These are phyloP conservation scores for Nicotiana noctiflora DNA, from an alignment of 257 asterid genomes.

Conservation along the genomic window DNA sequence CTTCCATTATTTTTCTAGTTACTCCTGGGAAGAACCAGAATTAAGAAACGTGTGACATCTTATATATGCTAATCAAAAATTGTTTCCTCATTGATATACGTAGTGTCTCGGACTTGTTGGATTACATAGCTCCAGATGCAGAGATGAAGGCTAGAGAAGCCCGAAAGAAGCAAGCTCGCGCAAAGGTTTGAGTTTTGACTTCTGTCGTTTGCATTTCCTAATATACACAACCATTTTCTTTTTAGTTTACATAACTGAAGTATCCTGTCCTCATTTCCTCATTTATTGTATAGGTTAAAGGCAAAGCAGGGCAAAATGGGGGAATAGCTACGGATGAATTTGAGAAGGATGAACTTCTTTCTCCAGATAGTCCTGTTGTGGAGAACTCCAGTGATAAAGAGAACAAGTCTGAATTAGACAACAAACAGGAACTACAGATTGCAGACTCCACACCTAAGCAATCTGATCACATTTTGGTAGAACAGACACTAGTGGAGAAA, in stretches of 20 bases:
- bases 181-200: conserved; percentile 41
- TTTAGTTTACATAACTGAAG: neutral
- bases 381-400: conserved; percentile 62
- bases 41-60: neutral
- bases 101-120: conserved; percentile 85
- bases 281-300: conserved; percentile 45
- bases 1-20: neutral
- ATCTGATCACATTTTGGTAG: conserved; percentile 19
- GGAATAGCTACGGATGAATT: conserved; percentile 43
- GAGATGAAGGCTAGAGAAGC: conserved; percentile 84
- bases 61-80: neutral
- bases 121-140: conserved; percentile 82
- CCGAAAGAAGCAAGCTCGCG: conserved; percentile 80
- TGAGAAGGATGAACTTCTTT: conserved; percentile 36
- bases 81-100: neutral
- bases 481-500: conserved; percentile 29
- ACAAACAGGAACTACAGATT: conserved; percentile 32
- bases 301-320: conserved; percentile 51
- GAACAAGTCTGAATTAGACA: conserved; percentile 40
- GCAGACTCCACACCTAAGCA: conserved; percentile 28
- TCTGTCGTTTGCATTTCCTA: neutral
- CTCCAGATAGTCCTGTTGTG: conserved; percentile 35
- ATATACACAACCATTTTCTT: neutral
- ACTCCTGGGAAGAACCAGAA: neutral
- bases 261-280: conserved; percentile 19